A percentile compares a stretch with the other conserved stretches of the same genome.
Evolutionary conservation across 345 rosid genomes (phyloP).

Genomic region (Citrus australasica): DNA sequence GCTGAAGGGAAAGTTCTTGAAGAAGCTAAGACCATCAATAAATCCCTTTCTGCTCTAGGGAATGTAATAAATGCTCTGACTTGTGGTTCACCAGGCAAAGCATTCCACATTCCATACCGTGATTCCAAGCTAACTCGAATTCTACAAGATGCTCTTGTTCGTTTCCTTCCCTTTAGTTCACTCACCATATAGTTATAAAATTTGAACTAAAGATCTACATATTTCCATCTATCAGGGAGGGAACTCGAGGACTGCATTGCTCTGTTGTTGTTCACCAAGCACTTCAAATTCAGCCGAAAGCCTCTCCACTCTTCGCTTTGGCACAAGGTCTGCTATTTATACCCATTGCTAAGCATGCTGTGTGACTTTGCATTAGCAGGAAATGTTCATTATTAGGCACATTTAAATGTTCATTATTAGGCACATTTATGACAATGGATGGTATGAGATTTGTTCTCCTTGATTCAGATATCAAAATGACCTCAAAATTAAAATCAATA

Average conservation of each 20-base stretch:
- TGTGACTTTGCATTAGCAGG: neutral
- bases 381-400: neutral
- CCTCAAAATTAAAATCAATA: neutral
- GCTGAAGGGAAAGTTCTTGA: conserved; percentile 93
- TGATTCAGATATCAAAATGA: neutral
- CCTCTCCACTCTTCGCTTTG: conserved; percentile 86
- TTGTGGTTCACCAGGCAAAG: conserved; percentile 56
- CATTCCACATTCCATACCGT: conserved; percentile 71
- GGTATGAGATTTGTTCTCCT: neutral
- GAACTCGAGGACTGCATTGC: conserved; percentile 68
- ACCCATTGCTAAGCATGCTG: neutral
- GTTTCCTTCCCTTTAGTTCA: conserved; percentile 23
- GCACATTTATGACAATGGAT: neutral
- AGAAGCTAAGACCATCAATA: conserved; percentile 91
- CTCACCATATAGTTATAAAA: neutral
- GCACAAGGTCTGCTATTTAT: conserved; percentile 53
- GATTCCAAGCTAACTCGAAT: conserved; percentile 95
- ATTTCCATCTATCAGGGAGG: conserved; percentile 61
- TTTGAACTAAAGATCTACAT: neutral
- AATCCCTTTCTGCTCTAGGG: conserved; percentile 87
- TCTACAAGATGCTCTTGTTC: conserved; percentile 81
- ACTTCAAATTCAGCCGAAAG: conserved; percentile 74
- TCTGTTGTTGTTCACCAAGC: conserved; percentile 95
- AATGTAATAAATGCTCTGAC: conserved; percentile 88
- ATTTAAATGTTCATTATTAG: neutral